These are phyloP conservation scores for Malassezia psittaci DNA, from an alignment of 1,284 basidiomycete species.

Conservation along the genomic window DNA sequence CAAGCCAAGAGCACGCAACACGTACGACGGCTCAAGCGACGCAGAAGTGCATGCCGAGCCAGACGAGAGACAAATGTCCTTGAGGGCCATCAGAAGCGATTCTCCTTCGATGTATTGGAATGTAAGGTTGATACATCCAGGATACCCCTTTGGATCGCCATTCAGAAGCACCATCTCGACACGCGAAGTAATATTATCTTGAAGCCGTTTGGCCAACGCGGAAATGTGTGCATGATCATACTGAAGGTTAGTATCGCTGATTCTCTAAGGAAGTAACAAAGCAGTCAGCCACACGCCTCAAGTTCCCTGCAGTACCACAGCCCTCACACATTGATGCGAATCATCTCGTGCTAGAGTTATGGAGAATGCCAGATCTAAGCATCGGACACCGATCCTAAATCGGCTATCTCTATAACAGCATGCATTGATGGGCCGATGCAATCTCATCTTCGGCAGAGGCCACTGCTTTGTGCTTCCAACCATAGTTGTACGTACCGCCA, in stretches of 20 bases:
- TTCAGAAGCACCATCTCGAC: slow-evolving; percentile 88
- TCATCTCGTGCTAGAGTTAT: not conserved
- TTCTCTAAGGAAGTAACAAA: not conserved
- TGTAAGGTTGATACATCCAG: slow-evolving; percentile 75
- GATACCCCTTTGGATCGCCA: slow-evolving; percentile 63
- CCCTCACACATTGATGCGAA: slow-evolving; percentile 47
- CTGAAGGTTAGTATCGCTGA: slow-evolving; percentile 37
- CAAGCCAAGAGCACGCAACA: slow-evolving; percentile 80
- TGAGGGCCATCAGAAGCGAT: slow-evolving; percentile 92
- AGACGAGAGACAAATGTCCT: slow-evolving; percentile 92
- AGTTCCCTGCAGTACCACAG: slow-evolving; percentile 73
- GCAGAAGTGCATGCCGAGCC: slow-evolving; percentile 98
- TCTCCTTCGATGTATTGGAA: slow-evolving; percentile 98
- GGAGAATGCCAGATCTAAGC: not conserved
- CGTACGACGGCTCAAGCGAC: slow-evolving; percentile 94
- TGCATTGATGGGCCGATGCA: slow-evolving; percentile 7
- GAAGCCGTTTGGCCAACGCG: slow-evolving; percentile 68
- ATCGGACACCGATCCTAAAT: not conserved
- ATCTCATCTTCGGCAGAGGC: slow-evolving; percentile 13
- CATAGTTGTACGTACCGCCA: slow-evolving; percentile 56
- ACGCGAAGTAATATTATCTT: slow-evolving; percentile 67
- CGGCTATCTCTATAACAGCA: slow-evolving; percentile 3
- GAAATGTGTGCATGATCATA: slow-evolving; percentile 72
- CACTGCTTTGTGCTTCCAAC: not conserved
- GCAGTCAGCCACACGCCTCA: slow-evolving; percentile 51